phyloP scores from a whole-genome alignment of 148 eudicot genomes.

The Rhododendron kiyosumense region DNA sequence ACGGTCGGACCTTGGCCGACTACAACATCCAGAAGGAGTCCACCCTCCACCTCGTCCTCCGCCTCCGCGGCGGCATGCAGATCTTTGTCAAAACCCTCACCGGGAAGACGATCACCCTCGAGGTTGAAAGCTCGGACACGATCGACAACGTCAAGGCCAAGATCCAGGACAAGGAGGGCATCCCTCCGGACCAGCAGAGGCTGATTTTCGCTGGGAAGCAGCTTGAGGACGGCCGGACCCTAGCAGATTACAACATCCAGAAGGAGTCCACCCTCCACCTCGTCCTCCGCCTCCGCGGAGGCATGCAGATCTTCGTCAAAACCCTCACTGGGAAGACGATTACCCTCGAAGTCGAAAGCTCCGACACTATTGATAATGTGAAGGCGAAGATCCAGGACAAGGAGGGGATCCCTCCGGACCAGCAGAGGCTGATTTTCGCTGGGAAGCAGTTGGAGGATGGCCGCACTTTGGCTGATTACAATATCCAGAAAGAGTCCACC shows the following conservation, averaged over 20 bases:
- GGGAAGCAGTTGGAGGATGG: conserved; percentile 15
- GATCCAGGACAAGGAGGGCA: background rate
- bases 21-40: conserved; percentile 19
- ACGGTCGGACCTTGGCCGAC: conserved; percentile 9
- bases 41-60: conserved; percentile 12
- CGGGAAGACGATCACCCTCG: background rate
- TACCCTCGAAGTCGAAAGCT: background rate
- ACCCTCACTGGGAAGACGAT: background rate
- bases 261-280: conserved; percentile 2
- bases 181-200: background rate
- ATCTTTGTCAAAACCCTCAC: conserved; percentile 12
- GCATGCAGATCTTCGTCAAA: background rate
- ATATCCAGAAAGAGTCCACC: conserved; percentile 10
- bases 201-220: conserved; percentile 26
- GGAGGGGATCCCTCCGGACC: background rate
- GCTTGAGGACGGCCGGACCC: conserved; percentile 35
- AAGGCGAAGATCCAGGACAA: conserved; percentile 4
- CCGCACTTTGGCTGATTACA: conserved; percentile 8
- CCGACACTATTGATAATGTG: conserved; percentile 2
- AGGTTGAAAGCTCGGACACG: background rate
- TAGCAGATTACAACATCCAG: conserved; percentile 40
- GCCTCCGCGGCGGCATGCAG: conserved; percentile 21
- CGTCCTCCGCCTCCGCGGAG: background rate
- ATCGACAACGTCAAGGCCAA: background rate
- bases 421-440: conserved; percentile 3